Evolutionary conservation across 768 basidiomycete species (phyloP).

Genomic region (Gloeophyllum trabeum): DNA sequence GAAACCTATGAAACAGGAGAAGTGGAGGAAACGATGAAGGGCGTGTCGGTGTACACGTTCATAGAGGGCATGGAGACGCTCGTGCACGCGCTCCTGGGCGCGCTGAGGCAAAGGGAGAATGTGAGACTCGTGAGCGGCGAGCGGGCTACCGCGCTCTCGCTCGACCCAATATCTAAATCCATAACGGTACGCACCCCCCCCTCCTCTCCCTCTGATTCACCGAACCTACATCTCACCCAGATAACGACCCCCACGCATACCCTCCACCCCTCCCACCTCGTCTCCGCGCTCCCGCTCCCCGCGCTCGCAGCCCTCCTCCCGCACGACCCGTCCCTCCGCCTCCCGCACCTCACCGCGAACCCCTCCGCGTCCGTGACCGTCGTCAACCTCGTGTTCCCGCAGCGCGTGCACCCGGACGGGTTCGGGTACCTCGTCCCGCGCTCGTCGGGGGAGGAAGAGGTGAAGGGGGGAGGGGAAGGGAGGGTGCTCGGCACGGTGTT

Average conservation of each 20-base stretch:
- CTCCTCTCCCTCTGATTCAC: background rate
- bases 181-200: background rate
- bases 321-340: slow-evolving; percentile 3
- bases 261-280: background rate
- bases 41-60: slow-evolving; percentile 76
- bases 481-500: slow-evolving; percentile 82
- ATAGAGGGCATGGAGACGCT: slow-evolving; percentile 44
- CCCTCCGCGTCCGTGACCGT: slow-evolving; percentile 77
- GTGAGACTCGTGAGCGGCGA: background rate
- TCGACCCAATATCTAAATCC: background rate
- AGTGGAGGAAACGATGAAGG: slow-evolving; percentile 33
- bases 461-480: slow-evolving; percentile 14
- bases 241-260: background rate
- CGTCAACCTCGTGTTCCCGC: slow-evolving; percentile 75
- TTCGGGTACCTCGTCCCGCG: slow-evolving; percentile 95
- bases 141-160: background rate
- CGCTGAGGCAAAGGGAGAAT: background rate
- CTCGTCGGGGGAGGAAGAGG: slow-evolving; percentile 41
- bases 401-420: slow-evolving; percentile 63
- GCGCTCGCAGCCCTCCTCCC: background rate
- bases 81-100: background rate
- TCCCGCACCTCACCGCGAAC: slow-evolving; percentile 64
- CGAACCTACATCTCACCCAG: background rate
- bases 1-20: slow-evolving; percentile 39
- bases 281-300: background rate